Percentiles rank a stretch among this genome's conserved stretches.
Evolutionary conservation across 805 yeast species (phyloP).

Genomic region (Ogataea parapolymorpha): DNA sequence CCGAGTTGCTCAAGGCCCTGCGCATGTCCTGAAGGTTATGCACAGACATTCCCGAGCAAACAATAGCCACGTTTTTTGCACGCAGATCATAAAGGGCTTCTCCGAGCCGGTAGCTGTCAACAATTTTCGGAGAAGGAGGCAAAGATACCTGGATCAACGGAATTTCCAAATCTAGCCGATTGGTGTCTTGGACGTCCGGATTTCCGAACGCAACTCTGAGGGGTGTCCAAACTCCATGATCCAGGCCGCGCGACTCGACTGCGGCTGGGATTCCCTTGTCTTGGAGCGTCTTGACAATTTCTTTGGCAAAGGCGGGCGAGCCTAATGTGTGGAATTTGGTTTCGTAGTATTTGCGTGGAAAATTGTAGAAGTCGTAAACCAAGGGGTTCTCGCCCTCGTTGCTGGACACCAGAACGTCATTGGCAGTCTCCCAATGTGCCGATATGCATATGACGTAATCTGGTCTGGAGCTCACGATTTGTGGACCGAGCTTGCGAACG

Average conservation of each 20-base stretch:
- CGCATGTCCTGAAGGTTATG: conserved; percentile 65
- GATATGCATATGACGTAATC: conserved; percentile 64
- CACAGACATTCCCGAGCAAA: conserved; percentile 77
- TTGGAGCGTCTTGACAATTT: conserved; percentile 41
- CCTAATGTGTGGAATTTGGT: conserved; percentile 57
- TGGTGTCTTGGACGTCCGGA: conserved; percentile 31
- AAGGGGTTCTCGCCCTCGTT: conserved; percentile 44
- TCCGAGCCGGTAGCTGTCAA: conserved; percentile 52
- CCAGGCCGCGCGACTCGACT: conserved; percentile 58
- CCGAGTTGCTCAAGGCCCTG: conserved; percentile 21
- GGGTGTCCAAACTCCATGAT: conserved; percentile 85
- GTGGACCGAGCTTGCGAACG: conserved; percentile 47
- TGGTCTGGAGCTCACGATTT: conserved; percentile 55
- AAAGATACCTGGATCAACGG: conserved; percentile 52
- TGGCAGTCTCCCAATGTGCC: conserved; percentile 71
- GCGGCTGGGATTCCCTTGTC: conserved; percentile 36
- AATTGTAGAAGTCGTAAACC: conserved; percentile 74
- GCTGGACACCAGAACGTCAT: conserved; percentile 15
- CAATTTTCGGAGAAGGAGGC: conserved; percentile 40
- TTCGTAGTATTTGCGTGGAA: conserved; percentile 61
- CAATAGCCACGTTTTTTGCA: conserved; percentile 47
- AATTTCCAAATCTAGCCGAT: conserved; percentile 43
- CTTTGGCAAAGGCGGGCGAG: conserved; percentile 40
- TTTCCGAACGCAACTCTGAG: conserved; percentile 64
- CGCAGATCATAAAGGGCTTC: conserved; percentile 49